These are phyloP conservation scores for Mycena galericulata DNA, from an alignment of 768 basidiomycete genomes.

Conservation along the genomic window DNA sequence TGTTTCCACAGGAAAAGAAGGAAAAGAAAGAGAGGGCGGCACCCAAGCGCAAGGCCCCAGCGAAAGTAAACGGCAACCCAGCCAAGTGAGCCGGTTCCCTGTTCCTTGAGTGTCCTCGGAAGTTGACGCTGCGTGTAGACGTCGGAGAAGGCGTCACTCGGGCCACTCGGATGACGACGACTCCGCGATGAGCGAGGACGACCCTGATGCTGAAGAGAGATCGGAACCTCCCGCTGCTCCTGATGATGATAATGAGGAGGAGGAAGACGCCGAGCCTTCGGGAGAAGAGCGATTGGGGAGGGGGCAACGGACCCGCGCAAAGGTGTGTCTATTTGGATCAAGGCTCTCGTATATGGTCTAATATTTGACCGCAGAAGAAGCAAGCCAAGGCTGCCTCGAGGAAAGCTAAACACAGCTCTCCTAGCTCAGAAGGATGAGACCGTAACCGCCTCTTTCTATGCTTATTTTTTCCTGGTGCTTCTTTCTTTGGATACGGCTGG, in stretches of 20 bases:
- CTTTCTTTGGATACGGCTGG: not conserved
- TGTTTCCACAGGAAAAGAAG: constrained; percentile 52
- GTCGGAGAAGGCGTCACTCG: constrained; percentile 49
- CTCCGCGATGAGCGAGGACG: constrained; percentile 54
- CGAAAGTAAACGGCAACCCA: constrained; percentile 57
- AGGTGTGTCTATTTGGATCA: constrained; percentile 44
- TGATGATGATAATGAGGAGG: constrained; percentile 41
- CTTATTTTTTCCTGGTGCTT: not conserved
- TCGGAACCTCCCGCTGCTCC: constrained; percentile 40
- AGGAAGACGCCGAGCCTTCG: constrained; percentile 40
- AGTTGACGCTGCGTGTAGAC: constrained; percentile 41
- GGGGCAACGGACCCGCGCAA: constrained; percentile 53
- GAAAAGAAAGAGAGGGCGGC: constrained; percentile 64
- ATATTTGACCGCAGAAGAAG: constrained; percentile 16
- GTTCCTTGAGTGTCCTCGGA: not conserved
- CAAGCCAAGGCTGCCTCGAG: constrained; percentile 21
- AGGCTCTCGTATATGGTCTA: no score
- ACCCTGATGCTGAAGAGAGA: constrained; percentile 48
- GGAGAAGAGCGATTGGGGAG: constrained; percentile 52
- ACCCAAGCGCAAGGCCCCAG: constrained; percentile 66
- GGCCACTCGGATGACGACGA: constrained; percentile 57
- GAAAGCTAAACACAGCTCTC: constrained; percentile 24
- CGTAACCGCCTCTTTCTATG: not conserved
- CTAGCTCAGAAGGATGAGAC: constrained; percentile 28
- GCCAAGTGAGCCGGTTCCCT: constrained; percentile 52